Evolutionary conservation across 495 filamentous ascomycete species (phyloP), one percentile per base, ranked within the genome.

Genomic region (Penicillium taxi): DNA sequence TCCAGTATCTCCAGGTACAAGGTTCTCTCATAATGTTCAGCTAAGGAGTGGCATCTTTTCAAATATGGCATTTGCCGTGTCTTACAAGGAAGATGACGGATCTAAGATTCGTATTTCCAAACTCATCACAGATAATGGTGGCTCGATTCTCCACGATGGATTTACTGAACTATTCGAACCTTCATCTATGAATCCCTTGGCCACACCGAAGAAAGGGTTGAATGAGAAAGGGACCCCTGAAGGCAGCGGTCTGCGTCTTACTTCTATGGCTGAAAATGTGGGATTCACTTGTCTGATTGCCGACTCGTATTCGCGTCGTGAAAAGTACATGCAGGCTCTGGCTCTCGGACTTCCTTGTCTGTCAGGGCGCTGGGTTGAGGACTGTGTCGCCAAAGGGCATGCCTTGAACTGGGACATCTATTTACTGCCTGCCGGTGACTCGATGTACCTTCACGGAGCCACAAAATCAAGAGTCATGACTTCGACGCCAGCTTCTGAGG

Each of bases 301-400:
- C 0, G 84, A 96, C 55, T 74, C 74, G 18, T 81, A 95, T 57
- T 93, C 82, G 9, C 79, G 91, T n/a, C 82, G 83, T 37, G 76
- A 79, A 23, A 98, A 98, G 45, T 95, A 91, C 59, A 82, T 98
- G 72, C 90, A 96, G 56, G 91, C 91, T 0, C 77, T 98, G 9
- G 89, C 93, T 6, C 73, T 98, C 3, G 85, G 86, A 4, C 55
- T 98, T 1, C 93, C 93, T 0, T 93, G 86, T 45, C 69, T 98
- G 5, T 77, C 81, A 4, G 70, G 70, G 0, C 75, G 78, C 20
- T 98, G 93, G 93, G 64, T 96, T 36, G 68, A 73, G 19, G 78
- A 84, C 35, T 93, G 86, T 46, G 60, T 85, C 2, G 52, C 68
- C 6, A 70, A 73, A 36, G 64, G 66, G 23, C 55, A 57, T 4